A percentile compares a stretch with the other conserved stretches of the same genome.
phyloP scores from a whole-genome alignment of 495 filamentous ascomycete genomes.

The Penicillium chermesinum region DNA sequence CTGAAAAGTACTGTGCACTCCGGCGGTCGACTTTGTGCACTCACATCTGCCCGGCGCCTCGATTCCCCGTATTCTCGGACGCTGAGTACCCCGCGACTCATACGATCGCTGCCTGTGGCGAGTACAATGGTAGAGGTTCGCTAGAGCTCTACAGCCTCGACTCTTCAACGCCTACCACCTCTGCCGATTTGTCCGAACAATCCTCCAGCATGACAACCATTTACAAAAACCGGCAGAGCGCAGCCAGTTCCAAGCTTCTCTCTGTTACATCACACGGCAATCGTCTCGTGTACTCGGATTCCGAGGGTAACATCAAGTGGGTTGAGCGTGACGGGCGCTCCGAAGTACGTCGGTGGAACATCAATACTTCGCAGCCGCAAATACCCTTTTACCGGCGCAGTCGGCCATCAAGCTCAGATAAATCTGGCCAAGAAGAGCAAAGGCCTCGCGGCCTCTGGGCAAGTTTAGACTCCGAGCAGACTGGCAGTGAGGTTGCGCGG shows the following conservation, averaged over 20 bases:
- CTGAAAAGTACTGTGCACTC: constrained; percentile 75
- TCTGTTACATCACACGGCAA: constrained; percentile 82
- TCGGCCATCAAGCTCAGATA: not conserved
- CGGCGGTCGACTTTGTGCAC: constrained; percentile 72
- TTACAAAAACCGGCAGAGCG: constrained; percentile 77
- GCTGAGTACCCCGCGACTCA: constrained; percentile 49
- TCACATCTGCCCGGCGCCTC: constrained; percentile 66
- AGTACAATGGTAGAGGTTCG: constrained; percentile 89
- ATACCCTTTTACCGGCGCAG: constrained; percentile 9
- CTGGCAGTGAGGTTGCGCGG: constrained; percentile 51
- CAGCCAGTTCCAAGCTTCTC: constrained; percentile 73
- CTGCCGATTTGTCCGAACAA: constrained; percentile 21
- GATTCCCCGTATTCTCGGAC: constrained; percentile 42
- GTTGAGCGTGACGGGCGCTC: constrained; percentile 80
- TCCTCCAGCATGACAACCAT: constrained; percentile 31
- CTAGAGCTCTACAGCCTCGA: constrained; percentile 77
- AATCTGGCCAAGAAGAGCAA: not conserved
- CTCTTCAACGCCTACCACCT: constrained; percentile 20
- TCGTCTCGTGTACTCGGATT: constrained; percentile 77
- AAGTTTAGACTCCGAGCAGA: constrained; percentile 14
- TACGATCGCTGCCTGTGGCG: constrained; percentile 78
- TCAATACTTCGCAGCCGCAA: constrained; percentile 43
- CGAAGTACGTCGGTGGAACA: constrained; percentile 71
- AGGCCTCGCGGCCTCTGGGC: constrained; percentile 28
- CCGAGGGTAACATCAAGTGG: constrained; percentile 84